A percentile compares a stretch with the other conserved stretches of the same genome.
Evolutionary conservation across 371 early-diverging fungal species (phyloP).

Genomic region (Blakeslea trispora): DNA sequence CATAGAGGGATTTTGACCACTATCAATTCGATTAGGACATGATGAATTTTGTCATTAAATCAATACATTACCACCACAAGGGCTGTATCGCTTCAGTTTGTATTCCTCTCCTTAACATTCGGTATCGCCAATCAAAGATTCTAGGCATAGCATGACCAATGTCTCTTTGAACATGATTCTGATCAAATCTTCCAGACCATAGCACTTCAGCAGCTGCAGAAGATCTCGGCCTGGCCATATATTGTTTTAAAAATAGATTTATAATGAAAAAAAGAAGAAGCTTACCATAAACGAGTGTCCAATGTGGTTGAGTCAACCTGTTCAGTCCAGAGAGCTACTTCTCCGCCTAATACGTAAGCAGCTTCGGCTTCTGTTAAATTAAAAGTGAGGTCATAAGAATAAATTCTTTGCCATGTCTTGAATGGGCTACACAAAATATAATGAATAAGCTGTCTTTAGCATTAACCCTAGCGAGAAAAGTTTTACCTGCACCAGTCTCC

Average conservation of each 20-base stretch:
- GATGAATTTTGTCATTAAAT: slow-evolving; percentile 1
- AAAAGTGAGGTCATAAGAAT: slow-evolving; percentile 68
- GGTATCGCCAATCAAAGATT: slow-evolving; percentile 74
- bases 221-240: slow-evolving; percentile 46
- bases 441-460: not conserved
- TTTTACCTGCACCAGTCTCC: slow-evolving; percentile 53
- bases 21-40: slow-evolving; percentile 6
- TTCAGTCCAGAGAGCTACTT: slow-evolving; percentile 75
- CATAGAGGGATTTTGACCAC: slow-evolving; percentile 44
- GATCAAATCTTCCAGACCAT: slow-evolving; percentile 74
- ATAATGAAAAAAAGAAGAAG: not conserved
- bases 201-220: slow-evolving; percentile 65
- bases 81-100: slow-evolving; percentile 74
- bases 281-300: slow-evolving; percentile 67
- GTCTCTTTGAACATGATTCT: slow-evolving; percentile 53
- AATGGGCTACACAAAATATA: slow-evolving; percentile 53
- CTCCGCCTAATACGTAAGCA: slow-evolving; percentile 43
- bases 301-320: slow-evolving; percentile 65
- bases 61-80: slow-evolving; percentile 67
- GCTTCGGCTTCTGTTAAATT: slow-evolving; percentile 62
- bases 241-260: too few relatives aligned
- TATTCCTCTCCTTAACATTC: slow-evolving; percentile 70
- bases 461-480: not conserved
- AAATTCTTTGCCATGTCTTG: slow-evolving; percentile 82
- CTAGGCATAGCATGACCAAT: slow-evolving; percentile 67